A percentile compares a stretch with the other conserved stretches of the same genome.
These are phyloP conservation scores for Bjerkandera adusta DNA, from an alignment of 1,284 basidiomycete species.

Conservation along the genomic window DNA sequence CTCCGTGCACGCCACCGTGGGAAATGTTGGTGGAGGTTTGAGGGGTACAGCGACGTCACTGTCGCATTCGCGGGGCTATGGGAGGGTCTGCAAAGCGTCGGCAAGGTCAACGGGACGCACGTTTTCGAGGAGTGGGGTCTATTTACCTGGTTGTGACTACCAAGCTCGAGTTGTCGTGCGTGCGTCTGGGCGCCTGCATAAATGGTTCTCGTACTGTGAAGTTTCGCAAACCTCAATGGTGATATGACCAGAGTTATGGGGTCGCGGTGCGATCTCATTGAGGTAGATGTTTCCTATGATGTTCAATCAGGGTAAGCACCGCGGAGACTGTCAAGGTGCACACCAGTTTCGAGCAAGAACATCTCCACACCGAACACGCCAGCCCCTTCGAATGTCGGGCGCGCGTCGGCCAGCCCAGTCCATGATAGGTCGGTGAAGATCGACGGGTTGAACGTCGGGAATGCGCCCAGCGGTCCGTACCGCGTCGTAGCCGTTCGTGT, in stretches of 20 bases:
- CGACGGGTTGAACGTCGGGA: conserved; percentile 45
- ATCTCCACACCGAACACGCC: conserved; percentile 98
- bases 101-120: too few species aligned
- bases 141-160: too few species aligned
- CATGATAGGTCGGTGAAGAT: conserved; percentile 56
- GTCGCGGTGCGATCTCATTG: conserved; percentile 99
- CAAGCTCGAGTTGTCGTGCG: too few species aligned
- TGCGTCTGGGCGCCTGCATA: too few species aligned
- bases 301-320: conserved; percentile 9
- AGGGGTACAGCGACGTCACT: too few species aligned
- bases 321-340: conserved; percentile 14
- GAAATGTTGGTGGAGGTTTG: too few species aligned
- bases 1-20: too few species aligned
- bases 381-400: conserved; percentile 85
- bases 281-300: conserved; percentile 72
- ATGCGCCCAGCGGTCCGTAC: conserved; percentile 31
- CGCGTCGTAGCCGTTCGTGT: conserved; percentile 30
- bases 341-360: conserved; percentile 91
- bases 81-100: too few species aligned
- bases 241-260: conserved; percentile 99
- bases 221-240: conserved; percentile 98
- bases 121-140: too few species aligned
- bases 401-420: too few species aligned
- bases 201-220: conserved; percentile 97
- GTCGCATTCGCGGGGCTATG: too few species aligned